Percentiles rank a stretch among this genome's conserved stretches.
Conservation (phyloP, 768 basidiomycete species). For the Clitopilus passeckerianus region DNA sequence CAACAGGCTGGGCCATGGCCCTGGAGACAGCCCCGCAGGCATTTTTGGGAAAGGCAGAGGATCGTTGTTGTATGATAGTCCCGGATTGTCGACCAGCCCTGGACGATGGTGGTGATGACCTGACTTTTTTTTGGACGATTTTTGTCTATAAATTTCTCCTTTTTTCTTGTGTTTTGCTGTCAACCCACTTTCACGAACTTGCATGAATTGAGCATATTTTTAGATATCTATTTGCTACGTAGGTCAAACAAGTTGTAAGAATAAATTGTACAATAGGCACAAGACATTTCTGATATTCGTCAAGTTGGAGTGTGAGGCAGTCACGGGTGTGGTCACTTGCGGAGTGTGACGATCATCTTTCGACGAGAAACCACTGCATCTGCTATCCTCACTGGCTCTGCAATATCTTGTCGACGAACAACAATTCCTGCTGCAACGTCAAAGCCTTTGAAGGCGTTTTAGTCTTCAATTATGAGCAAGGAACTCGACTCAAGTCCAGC, state of each 20-base stretch:
- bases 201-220: slow-evolving; percentile 1
- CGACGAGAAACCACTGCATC: slow-evolving; percentile 1
- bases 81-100: slow-evolving; percentile 52
- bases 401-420: background rate
- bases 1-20: slow-evolving; percentile 40
- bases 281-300: background rate
- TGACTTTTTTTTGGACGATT: slow-evolving; percentile 2
- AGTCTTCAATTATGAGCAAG: slow-evolving; percentile 26
- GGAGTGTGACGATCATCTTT: slow-evolving; percentile 1
- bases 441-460: background rate
- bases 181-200: background rate
- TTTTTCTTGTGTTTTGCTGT: slow-evolving; percentile 6
- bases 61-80: slow-evolving; percentile 66
- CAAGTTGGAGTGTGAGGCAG: background rate
- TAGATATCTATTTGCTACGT: background rate
- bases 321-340: background rate
- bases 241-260: background rate
- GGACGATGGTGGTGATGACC: slow-evolving; percentile 51
- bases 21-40: slow-evolving; percentile 61
- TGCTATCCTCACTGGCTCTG: background rate
- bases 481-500: slow-evolving; percentile 28
- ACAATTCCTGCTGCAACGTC: background rate
- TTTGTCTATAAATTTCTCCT: background rate
- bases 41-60: slow-evolving; percentile 57
- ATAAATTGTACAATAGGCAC: slow-evolving; percentile 3